phyloP scores from a whole-genome alignment of 176 grass and related monocot genomes.

The Otatea glauca region DNA sequence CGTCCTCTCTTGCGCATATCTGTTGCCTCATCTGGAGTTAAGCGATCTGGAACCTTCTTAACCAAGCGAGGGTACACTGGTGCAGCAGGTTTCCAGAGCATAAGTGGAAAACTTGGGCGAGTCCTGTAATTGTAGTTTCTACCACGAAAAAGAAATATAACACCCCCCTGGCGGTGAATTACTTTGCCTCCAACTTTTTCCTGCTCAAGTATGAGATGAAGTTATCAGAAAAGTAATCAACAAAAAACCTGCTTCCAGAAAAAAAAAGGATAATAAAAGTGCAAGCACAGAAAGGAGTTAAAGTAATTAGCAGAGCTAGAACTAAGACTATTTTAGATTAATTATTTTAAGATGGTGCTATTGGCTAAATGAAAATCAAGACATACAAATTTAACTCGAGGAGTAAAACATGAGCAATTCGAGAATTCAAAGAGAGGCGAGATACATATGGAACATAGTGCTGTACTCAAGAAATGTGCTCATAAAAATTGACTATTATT shows the following conservation, averaged over 20 bases:
- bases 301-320: neutral
- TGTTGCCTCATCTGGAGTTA: conserved; percentile 74
- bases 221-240: conserved; percentile 10
- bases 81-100: conserved; percentile 85
- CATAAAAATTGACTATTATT: neutral
- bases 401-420: neutral
- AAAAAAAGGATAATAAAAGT: conserved; percentile 3
- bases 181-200: conserved; percentile 90
- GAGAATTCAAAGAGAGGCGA: neutral
- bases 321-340: conserved; percentile 10
- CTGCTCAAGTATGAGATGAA: conserved; percentile 50
- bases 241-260: neutral
- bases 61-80: conserved; percentile 88
- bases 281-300: neutral
- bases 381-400: neutral
- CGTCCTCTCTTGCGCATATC: conserved; percentile 63
- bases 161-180: conserved; percentile 75
- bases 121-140: conserved; percentile 87
- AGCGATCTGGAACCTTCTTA: conserved; percentile 69
- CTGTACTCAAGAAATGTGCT: neutral
- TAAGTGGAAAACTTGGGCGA: conserved; percentile 81
- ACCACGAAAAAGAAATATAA: conserved; percentile 90
- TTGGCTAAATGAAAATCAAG: neutral
- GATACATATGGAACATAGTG: conserved; percentile 15
- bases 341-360: conserved; percentile 20